These are phyloP conservation scores for Platismatia glauca DNA, from an alignment of 495 filamentous ascomycete genomes.

Conservation along the genomic window DNA sequence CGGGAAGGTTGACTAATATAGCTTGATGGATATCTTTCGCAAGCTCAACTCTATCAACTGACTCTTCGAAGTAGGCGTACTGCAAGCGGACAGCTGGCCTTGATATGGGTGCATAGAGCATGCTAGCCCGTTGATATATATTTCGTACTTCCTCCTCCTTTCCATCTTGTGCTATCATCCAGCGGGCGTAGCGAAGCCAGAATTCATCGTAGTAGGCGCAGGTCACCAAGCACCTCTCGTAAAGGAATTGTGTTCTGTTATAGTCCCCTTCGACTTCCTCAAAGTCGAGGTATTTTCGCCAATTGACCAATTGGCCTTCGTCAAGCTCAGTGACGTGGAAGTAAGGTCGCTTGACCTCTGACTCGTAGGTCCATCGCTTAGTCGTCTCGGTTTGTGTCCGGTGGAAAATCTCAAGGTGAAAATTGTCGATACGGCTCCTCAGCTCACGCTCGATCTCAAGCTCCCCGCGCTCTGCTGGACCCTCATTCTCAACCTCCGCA, in stretches of 20 bases:
- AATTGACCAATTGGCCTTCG: conserved; percentile 77
- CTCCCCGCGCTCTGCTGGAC: conserved; percentile 43
- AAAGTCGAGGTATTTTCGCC: conserved; percentile 94
- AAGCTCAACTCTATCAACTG: conserved; percentile 61
- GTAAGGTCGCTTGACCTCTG: conserved; percentile 91
- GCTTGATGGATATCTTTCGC: conserved; percentile 77
- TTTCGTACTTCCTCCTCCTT: conserved; percentile 89
- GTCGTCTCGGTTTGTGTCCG: conserved; percentile 80
- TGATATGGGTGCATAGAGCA: conserved; percentile 75
- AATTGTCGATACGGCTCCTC: conserved; percentile 65
- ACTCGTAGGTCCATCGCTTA: conserved; percentile 92
- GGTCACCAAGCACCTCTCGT: conserved; percentile 87
- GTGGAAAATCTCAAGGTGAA: conserved; percentile 73
- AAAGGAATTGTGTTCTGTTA: conserved; percentile 66
- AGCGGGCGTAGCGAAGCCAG: conserved; percentile 94
- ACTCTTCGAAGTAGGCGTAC: conserved; percentile 92
- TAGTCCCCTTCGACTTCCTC: conserved; percentile 83
- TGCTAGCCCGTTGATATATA: conserved; percentile 84
- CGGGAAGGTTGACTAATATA: conserved; percentile 60
- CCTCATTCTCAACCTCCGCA: conserved; percentile 57
- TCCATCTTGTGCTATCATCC: conserved; percentile 75
- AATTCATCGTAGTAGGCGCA: conserved; percentile 95
- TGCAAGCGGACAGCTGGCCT: conserved; percentile 72
- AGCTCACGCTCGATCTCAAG: conserved; percentile 79
- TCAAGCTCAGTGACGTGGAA: conserved; percentile 95